These are phyloP conservation scores for Epichloe coenophiala DNA, from an alignment of 2,329 filamentous ascomycete species.

Conservation along the genomic window DNA sequence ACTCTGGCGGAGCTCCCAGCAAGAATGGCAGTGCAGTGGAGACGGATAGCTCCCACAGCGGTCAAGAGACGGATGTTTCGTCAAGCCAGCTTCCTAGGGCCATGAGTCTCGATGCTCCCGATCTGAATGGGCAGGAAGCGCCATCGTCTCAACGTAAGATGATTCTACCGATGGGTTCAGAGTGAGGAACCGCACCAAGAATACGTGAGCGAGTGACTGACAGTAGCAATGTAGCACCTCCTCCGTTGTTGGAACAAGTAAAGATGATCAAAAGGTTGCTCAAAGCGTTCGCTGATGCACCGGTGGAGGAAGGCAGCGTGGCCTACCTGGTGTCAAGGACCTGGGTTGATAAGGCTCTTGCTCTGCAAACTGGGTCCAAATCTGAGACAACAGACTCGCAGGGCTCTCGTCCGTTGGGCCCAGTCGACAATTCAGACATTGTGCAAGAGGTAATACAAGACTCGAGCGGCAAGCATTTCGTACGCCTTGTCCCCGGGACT, in stretches of 20 bases:
- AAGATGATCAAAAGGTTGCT: slow-evolving; percentile 53
- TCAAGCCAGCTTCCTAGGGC: slow-evolving; percentile 19
- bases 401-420: slow-evolving; percentile 50
- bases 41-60: slow-evolving; percentile 23
- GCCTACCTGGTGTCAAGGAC: slow-evolving; percentile 65
- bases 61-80: slow-evolving; percentile 9
- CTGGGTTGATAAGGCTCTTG: slow-evolving; percentile 65
- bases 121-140: slow-evolving; percentile 9
- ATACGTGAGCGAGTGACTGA: slow-evolving; percentile 1
- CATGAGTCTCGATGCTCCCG: slow-evolving; percentile 28
- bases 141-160: slow-evolving; percentile 4
- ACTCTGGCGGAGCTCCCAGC: slow-evolving; percentile 30
- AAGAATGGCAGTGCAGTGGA: slow-evolving; percentile 29
- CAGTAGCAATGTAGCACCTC: slow-evolving; percentile 13
- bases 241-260: slow-evolving; percentile 48
- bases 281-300: slow-evolving; percentile 34
- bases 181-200: neutral
- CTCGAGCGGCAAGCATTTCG: slow-evolving; percentile 41
- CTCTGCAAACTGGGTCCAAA: slow-evolving; percentile 45
- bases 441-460: slow-evolving; percentile 47
- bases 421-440: slow-evolving; percentile 78
- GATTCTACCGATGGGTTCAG: neutral
- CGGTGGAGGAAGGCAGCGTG: slow-evolving; percentile 55
- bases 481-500: slow-evolving; percentile 58
- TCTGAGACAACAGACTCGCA: slow-evolving; percentile 44